Evolutionary conservation across 176 grass and related monocot species (phyloP).

Genomic region (Aegilops speltoides): DNA sequence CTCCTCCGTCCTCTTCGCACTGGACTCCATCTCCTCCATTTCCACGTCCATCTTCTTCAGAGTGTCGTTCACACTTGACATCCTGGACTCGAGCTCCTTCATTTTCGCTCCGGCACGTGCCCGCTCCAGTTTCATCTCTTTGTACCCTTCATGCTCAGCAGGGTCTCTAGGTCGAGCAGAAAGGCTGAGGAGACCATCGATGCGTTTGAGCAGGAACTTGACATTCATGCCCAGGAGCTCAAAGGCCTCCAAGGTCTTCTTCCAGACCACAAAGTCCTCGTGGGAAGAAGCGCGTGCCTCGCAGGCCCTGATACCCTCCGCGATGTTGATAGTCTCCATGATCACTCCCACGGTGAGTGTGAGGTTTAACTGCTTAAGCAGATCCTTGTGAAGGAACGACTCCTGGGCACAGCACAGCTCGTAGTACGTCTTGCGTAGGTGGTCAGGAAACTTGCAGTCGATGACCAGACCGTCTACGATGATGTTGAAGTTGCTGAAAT

Average conservation of each 20-base stretch:
- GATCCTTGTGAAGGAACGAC: slow-evolving; percentile 35
- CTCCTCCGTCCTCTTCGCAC: neutral
- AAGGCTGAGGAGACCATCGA: slow-evolving; percentile 9
- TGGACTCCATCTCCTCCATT: slow-evolving; percentile 37
- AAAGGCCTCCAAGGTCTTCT: slow-evolving; percentile 44
- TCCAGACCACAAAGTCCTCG: slow-evolving; percentile 39
- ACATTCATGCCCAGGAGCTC: slow-evolving; percentile 47
- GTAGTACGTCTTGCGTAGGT: slow-evolving; percentile 32
- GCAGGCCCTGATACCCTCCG: slow-evolving; percentile 36
- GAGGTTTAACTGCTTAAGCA: slow-evolving; percentile 34
- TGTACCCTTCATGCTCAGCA: too few relatives aligned
- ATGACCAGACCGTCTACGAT: slow-evolving; percentile 35
- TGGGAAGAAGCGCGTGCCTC: neutral
- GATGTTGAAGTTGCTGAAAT: slow-evolving; percentile 39
- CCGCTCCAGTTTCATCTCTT: neutral
- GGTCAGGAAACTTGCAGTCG: slow-evolving; percentile 31
- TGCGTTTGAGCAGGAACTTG: slow-evolving; percentile 19
- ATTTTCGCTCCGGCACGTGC: neutral
- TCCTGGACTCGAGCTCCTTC: slow-evolving; percentile 20
- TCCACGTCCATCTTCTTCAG: slow-evolving; percentile 23
- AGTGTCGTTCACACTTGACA: slow-evolving; percentile 22
- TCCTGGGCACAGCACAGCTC: slow-evolving; percentile 41
- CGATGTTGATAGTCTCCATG: slow-evolving; percentile 42
- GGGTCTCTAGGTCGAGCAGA: too few relatives aligned
- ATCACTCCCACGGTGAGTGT: slow-evolving; percentile 38